Conservation (phyloP, 2,329 filamentous ascomycete genomes). For the Phaeosphaeria sp. region DNA sequence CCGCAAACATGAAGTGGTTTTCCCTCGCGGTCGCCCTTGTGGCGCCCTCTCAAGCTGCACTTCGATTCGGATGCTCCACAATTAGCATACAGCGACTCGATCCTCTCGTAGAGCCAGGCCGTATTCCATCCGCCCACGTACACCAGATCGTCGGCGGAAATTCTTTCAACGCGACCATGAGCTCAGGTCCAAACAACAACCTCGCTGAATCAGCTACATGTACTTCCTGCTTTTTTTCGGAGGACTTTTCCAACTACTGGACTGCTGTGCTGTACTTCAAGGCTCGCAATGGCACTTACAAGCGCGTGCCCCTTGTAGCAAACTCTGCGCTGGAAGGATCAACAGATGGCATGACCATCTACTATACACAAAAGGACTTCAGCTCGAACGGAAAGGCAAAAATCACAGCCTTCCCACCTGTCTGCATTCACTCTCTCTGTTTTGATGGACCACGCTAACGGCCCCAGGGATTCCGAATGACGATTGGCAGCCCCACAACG, state of each 20-base stretch:
- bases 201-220: constrained; percentile 11
- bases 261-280: constrained; percentile 28
- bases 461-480: constrained; percentile 23
- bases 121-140: constrained; percentile 19
- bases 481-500: constrained; percentile 18
- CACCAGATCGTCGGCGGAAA: constrained; percentile 22
- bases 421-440: constrained; percentile 8
- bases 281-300: constrained; percentile 6
- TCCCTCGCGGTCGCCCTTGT: constrained; percentile 11
- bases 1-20: constrained; percentile 20
- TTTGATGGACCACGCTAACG: constrained; percentile 4
- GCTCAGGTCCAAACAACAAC: constrained; percentile 1
- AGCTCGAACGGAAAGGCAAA: constrained; percentile 26
- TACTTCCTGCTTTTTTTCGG: constrained; percentile 16
- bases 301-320: constrained; percentile 23
- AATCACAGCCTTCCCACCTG: constrained; percentile 18
- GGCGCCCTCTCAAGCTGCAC: constrained; percentile 15
- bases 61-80: constrained; percentile 24
- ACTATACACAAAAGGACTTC: constrained; percentile 32
- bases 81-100: constrained; percentile 22
- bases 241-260: constrained; percentile 27
- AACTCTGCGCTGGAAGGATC: constrained; percentile 26
- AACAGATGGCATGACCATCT: constrained; percentile 22
- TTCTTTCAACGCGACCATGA: constrained; percentile 17
- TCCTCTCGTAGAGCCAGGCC: constrained; percentile 24